Conservation (phyloP, 2,329 filamentous ascomycete genomes). For the Raffaelea deltoideospora region DNA sequence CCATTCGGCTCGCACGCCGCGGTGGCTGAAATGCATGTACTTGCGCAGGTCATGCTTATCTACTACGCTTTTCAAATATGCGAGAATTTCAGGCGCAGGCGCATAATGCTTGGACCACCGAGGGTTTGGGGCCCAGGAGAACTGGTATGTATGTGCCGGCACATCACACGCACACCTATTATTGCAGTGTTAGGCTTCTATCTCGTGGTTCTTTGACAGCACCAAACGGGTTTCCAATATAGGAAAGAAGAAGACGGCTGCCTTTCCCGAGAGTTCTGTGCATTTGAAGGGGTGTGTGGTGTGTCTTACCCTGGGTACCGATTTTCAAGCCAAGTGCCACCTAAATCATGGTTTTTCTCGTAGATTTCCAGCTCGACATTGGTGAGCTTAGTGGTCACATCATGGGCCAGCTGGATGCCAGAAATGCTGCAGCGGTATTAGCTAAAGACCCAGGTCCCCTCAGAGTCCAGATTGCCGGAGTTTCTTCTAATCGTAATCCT, state of each 20-base stretch:
- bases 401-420: no score
- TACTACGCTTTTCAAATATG: constrained; percentile 18
- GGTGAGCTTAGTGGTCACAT: no score
- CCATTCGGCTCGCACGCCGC: constrained; percentile 27
- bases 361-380: constrained; percentile 1
- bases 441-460: no score
- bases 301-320: constrained; percentile 1
- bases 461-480: no score
- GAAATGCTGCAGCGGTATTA: no score
- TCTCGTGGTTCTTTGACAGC: background rate
- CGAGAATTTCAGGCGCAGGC: constrained; percentile 8
- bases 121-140: constrained; percentile 11
- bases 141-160: constrained; percentile 24
- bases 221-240: background rate
- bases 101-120: constrained; percentile 16
- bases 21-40: constrained; percentile 27
- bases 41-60: constrained; percentile 19
- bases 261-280: background rate
- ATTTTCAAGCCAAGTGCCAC: constrained; percentile 3
- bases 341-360: constrained; percentile 1
- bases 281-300: background rate
- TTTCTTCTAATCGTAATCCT: no score
- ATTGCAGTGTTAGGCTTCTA: background rate
- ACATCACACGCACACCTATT: constrained; percentile 28
- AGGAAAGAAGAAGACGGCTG: background rate